These are phyloP conservation scores for Dichotomocladium elegans DNA, from an alignment of 371 early-diverging fungal genomes.

Conservation along the genomic window DNA sequence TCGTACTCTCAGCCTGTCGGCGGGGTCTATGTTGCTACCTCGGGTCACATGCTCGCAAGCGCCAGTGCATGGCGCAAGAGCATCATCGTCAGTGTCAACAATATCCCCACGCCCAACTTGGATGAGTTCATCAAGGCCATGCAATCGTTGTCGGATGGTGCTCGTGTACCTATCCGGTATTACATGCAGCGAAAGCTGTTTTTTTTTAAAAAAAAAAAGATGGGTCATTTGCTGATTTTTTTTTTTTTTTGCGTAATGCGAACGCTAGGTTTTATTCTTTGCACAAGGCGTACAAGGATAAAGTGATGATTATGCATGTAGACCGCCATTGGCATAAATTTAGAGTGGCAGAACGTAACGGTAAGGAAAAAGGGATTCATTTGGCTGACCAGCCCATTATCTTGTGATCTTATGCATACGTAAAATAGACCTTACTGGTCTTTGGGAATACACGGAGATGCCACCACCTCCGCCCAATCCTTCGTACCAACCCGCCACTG, in stretches of 20 bases:
- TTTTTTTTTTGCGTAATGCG: neutral
- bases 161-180: conserved; percentile 70
- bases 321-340: conserved; percentile 84
- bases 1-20: conserved; percentile 67
- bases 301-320: conserved; percentile 74
- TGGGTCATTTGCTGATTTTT: neutral
- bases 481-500: conserved; percentile 57
- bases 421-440: conserved; percentile 60
- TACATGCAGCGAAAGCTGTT: no score
- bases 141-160: conserved; percentile 68
- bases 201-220: neutral
- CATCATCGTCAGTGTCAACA: conserved; percentile 67
- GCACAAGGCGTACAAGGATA: conserved; percentile 67
- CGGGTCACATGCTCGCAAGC: conserved; percentile 66
- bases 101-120: conserved; percentile 71
- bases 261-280: conserved; percentile 56
- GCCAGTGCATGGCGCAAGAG: conserved; percentile 65
- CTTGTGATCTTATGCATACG: no score
- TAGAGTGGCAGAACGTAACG: conserved; percentile 71
- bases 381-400: neutral
- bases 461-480: conserved; percentile 52
- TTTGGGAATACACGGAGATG: conserved; percentile 79
- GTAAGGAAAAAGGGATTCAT: conserved; percentile 29
- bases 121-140: conserved; percentile 74
- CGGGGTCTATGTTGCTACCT: conserved; percentile 79